Evolutionary conservation across 2,329 filamentous ascomycete species (phyloP), one percentile per base, ranked within the genome.

Genomic region (Pseudogymnoascus destructans): DNA sequence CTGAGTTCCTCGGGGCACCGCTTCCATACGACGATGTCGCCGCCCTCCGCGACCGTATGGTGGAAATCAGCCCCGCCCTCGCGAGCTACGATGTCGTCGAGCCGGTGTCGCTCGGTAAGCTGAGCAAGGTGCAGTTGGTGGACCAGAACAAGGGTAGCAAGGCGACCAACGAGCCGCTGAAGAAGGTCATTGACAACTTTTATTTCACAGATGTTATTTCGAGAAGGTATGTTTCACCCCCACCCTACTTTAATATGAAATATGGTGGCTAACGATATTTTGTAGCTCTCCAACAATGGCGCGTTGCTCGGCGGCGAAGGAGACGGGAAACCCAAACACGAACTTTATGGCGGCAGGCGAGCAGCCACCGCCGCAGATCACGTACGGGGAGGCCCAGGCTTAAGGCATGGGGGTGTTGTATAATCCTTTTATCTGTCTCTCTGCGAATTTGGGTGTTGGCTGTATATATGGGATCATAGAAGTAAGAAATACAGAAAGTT

Each of bases 161-260:
- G 73, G 68, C 79, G n/a, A 85, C 77, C 38, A 84, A 83, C n/a
- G 74, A 79, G 66, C 82, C 87, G 27, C 79, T 98, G 68, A 89
- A 84, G 78, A 88, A 87, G 74, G 83, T 87, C 59, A 89, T 98
- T 66, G 85, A 95, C 68, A 89, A 98, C 77, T 98, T 98, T 73
- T 98, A 91, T 77, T 95, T 97, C 74, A 98, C 93, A 72, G 92
- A 98, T 74, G 84, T 86, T 60, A 96, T 98, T 73, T 95, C 91
- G 36, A 85, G 93, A 80, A 96, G 89, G 89, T 93, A 77, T 73
- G 83, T 76, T 49, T 32, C 3, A 49, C 23, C 21, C 49, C 55
- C 5, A 32, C 36, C 19, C 55, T 30, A 38, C 9, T 9, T 5
- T 49, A 7, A 11, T 13, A 58, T 54, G 63, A 59, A 61, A 10